Evolutionary conservation across 2,329 filamentous ascomycete species (phyloP), one percentile per base, ranked within the genome.

Genomic region (Fusarium sublunatum): DNA sequence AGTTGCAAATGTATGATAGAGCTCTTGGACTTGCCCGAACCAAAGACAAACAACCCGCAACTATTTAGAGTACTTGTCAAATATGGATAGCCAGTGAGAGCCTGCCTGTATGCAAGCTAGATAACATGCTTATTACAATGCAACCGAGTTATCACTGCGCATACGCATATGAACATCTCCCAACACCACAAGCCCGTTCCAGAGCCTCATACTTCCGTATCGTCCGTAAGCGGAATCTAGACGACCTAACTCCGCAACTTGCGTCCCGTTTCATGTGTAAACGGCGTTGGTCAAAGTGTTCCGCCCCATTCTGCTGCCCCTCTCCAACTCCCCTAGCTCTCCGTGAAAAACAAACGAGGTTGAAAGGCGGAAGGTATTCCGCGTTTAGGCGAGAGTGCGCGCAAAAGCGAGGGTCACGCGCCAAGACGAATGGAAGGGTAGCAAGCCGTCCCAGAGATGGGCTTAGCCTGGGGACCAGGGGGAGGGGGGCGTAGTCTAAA

Each of bases 301-400:
- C 49, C 34, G 32, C 15, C 24, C 60, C 36, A 41, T 38, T 13
- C 41, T n/a, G 29, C 40, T 41, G 48, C 34, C 22, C 41, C 39
- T 39, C 50, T 40, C 34, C 12, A 26, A 12, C 25, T 50, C 38
- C 36, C 13, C 50, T 52, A 41, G 42, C 41, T 45, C 49, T 53
- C 43, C 43, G 53, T 29, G 49, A 48, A 55, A 54, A 25, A 32
- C n/a, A 25, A 41, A 34, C 22, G 36, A 32, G 28, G 43, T 50
- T 52, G 46, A 26, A 41, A 25, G 15, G 34, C 69, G 69, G 69
- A 71, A 66, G 12, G 0, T 0, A 6, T 71, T 71, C 69, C 69
- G 69, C 63, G 58, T 34, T 70, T 71, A 71, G 69, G 69, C 69
- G 69, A 71, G 63, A n/a, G 9, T 34, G 53, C 54, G 62, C 59